Evolutionary conservation across 2,329 filamentous ascomycete genomes (phyloP).

Genomic region (Trichoderma sp.): DNA sequence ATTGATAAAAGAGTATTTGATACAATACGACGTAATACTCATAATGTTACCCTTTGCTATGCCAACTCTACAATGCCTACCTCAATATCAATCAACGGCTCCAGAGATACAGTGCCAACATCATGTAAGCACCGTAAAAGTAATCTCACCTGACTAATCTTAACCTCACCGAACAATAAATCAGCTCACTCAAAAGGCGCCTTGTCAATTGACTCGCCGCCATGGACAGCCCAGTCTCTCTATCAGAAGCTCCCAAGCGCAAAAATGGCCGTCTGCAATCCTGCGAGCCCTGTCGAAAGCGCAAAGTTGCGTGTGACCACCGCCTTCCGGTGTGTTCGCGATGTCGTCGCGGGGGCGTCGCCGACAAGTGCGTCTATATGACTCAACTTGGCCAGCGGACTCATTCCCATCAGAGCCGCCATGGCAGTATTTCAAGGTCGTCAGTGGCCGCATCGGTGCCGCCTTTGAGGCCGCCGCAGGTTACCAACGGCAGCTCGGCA

Average conservation of each 20-base stretch:
- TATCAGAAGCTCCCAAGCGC: slow-evolving; percentile 13
- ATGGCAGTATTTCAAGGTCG: not conserved
- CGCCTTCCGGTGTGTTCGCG: slow-evolving; percentile 24
- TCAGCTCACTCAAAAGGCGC: not conserved
- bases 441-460: not conserved
- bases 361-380: slow-evolving; percentile 25
- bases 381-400: not conserved
- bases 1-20: not conserved
- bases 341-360: slow-evolving; percentile 22
- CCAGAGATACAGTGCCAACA: not conserved
- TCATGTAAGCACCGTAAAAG: not conserved
- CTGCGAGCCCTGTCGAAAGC: slow-evolving; percentile 25
- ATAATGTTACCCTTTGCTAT: not conserved
- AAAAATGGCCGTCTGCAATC: slow-evolving; percentile 21
- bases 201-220: not conserved
- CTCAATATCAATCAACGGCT: not conserved
- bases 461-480: not conserved
- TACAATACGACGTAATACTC: not conserved
- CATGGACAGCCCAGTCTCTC: not conserved
- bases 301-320: slow-evolving; percentile 28
- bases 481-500: not conserved
- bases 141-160: slow-evolving; percentile 7
- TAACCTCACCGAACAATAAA: not conserved
- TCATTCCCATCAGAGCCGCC: not conserved
- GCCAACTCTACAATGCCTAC: not conserved